Evolutionary conservation across 805 yeast genomes (phyloP), one percentile per base, ranked within the genome.

Genomic region (Metschnikowia continentalis): DNA sequence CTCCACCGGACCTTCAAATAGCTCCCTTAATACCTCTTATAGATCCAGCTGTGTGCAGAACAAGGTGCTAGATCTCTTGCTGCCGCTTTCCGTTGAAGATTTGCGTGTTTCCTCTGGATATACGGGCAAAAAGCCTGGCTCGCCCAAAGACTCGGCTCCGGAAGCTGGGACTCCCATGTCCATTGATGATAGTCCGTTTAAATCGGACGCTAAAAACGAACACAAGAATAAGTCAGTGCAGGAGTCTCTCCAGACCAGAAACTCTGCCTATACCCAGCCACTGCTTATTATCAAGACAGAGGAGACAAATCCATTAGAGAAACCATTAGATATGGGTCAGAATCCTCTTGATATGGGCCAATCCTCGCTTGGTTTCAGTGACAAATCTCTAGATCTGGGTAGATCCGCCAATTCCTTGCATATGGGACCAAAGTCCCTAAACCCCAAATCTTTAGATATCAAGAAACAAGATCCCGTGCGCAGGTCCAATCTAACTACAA

Each of bases 31-130:
- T 13, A 15, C 39, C 14, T 36, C 39, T 3, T 19, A 36, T 36
- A 38, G 26, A 19, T 8, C 40, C 42, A 23, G 1, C 22, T 35
- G 32, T 36, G 47, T 44, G 47, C 39, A 44, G 47, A 52, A 51
- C 47, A 65, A 65, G 41, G 67, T 66, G 32, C 60, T 71, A 41
- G 75, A 71, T 49, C 61, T 74, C 42, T 62, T 74, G 48, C 71
- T 74, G 54, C 78, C 78, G 10, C 61, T 74, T 19, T 63, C 70
- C 8, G 62, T 70, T 23, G 74, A 71, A 47, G 76, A 71, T 55
- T 53, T 67, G 50, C 65, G 69, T 42, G 66, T 62, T 38, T 42
- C 54, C 33, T 41, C 54, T 35, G 51, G 52, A 5, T 51, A 54
- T 14, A 42, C 54, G 11, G 45, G 51, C 13, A 56, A 48, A n/a